Evolutionary conservation across 1,284 basidiomycete genomes (phyloP), one percentile per base, ranked within the genome.

Genomic region (Irpex sp.): DNA sequence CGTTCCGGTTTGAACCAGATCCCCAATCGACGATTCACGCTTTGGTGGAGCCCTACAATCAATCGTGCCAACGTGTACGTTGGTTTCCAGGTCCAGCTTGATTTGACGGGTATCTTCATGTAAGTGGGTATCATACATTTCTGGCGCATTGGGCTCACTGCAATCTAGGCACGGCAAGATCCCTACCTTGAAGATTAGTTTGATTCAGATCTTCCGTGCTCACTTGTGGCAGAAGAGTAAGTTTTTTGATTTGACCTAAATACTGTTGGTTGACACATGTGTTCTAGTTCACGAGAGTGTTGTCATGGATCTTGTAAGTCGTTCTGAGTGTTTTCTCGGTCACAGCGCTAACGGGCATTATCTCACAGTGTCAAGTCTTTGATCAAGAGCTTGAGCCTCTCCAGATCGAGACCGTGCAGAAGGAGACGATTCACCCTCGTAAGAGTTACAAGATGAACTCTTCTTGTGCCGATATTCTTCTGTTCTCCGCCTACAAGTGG

Each of bases 371-470:
- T 80, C 97, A 99, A 85, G 97, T 99, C 17, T 97, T 99, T 71
- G 97, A 99, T 79, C 97, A 98, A 78, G 97, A 99, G 73, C 85
- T 99, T 47, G 97, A 99, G 76, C 96, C 97, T 0, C 80, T 99
- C 4, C 96, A 98, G 72, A 99, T 99, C 73, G 97, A 99, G 82
- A 98, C 96, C 0, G 97, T 99, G 1, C 97, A 99, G 77, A 99
- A 99, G 80, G 97, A 99, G 79, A 98, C 97, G 0, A 98, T 99
- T 68, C 97, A 94, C 77, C 97, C 97, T 72, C 92, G 97, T 79
- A 99, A 98, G 84, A 97, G 94, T 83, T 99, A 99, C 87, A 98
- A 98, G 85, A 98, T 99, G 95, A 99, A 98, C 78, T 97, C 96
- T 9, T 94, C 92, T 47, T 94, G 92, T 68, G 97, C 97, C 63